Evolutionary conservation across 305 asterid species (phyloP), one percentile per base, ranked within the genome.

Genomic region (Fraxinus xanthoxyloides): DNA sequence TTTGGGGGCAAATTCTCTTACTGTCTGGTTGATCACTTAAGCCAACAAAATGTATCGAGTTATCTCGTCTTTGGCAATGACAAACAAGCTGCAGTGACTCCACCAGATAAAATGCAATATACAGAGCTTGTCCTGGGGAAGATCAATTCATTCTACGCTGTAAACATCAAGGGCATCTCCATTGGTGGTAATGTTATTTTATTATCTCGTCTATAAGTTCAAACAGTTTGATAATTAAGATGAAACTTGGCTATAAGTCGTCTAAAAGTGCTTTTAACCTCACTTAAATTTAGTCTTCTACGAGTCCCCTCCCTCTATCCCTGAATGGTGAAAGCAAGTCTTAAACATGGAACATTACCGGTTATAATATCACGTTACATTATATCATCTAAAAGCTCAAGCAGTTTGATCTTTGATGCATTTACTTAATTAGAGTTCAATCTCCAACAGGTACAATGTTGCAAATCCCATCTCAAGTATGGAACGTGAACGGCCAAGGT

Each of bases 1-100:
- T 91, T 85, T 24, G 91, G 91, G 21, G 92, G 91, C 28, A 89
- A 88, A 32, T 91, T 91, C 83, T 90, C 95, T 2, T 91, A 91
- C 31, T 91, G 95, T 84, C 88, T 91, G 8, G 91, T 90, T 3
- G 95, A 91, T 31, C 95, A 91, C 81, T 80, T 91, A 4, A 84
- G 92, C 79, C 86, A 86, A 21, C 74, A 76, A 77, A 91, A 90
- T 67, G 2, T 83, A 10, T 84, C 95, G 10, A 91, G 92, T 40
- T 89, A 86, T 48, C 92, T 91, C 46, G 28, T 80, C 2, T 91
- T 91, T 76, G 92, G 91, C 6, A 78, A 88, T 5, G 79, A 83
- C 84, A 2, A 79, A 9, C 69, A 77, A 3, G 61, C 31, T 7
- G 28, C 51, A 2, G 54, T 21, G 0, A 69, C 75, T 61, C 72